Evolutionary conservation across 2,329 filamentous ascomycete genomes (phyloP).

Genomic region (Dothidotthia symphoricarpi): DNA sequence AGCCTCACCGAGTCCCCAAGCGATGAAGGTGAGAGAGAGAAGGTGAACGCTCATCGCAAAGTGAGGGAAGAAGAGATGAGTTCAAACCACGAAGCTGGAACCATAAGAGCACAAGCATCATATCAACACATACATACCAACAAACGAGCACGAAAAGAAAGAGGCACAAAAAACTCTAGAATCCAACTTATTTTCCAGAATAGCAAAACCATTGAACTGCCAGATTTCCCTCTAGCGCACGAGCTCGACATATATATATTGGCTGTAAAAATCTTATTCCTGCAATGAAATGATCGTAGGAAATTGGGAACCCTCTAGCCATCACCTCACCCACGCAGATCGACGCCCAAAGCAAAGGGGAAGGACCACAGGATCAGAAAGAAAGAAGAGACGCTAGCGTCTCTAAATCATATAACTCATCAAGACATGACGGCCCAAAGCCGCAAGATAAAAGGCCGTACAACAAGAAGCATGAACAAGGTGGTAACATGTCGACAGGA

Average conservation of each 20-base stretch:
- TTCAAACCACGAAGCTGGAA: too few species aligned
- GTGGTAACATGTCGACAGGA: constrained; percentile 30
- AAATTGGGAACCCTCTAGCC: too few species aligned
- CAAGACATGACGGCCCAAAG: constrained; percentile 18
- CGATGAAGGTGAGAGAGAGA: too few species aligned
- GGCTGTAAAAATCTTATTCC: constrained; percentile 21
- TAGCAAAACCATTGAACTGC: too few species aligned
- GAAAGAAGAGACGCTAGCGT: constrained; percentile 4
- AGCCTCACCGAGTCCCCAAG: too few species aligned
- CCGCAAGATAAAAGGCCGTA: constrained; percentile 17
- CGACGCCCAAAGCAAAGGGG: constrained; percentile 4
- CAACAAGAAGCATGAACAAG: constrained; percentile 8
- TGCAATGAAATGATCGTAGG: constrained; percentile 16
- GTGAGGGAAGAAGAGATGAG: too few species aligned
- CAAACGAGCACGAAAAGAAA: background rate
- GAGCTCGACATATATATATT: constrained; percentile 1
- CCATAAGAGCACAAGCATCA: background rate
- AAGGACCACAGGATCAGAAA: constrained; percentile 2
- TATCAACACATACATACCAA: constrained; percentile 1
- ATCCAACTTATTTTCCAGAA: too few species aligned
- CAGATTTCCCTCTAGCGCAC: background rate
- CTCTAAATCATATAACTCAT: constrained; percentile 20
- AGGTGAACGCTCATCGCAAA: too few species aligned
- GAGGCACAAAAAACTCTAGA: background rate
- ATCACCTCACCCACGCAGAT: constrained; percentile 8